phyloP scores from a whole-genome alignment of 345 rosid genomes.

The Excoecaria cochinchinensis region DNA sequence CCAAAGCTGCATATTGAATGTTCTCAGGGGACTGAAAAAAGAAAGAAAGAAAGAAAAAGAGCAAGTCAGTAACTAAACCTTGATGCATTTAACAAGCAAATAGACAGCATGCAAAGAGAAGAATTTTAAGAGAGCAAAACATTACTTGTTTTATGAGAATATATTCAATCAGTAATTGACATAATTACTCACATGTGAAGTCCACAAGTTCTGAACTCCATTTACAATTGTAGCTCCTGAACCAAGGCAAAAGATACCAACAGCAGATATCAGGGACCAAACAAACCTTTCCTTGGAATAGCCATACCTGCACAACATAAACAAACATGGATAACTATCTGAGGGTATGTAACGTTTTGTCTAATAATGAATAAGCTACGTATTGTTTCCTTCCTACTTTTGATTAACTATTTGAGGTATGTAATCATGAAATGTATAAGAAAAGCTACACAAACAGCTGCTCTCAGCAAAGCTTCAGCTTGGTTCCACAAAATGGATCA shows the following conservation, averaged over 20 bases:
- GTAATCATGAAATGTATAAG: background rate
- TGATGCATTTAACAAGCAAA: conserved; percentile 6
- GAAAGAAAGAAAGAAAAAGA: background rate
- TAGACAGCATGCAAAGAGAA: conserved; percentile 1
- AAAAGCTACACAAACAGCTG: too few relatives aligned
- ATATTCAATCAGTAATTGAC: background rate
- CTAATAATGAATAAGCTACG: too few relatives aligned
- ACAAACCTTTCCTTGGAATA: conserved; percentile 98
- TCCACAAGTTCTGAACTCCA: conserved; percentile 93
- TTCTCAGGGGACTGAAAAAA: conserved; percentile 74
- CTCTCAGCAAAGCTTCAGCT: background rate
- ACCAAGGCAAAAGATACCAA: conserved; percentile 97
- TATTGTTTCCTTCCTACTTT: background rate
- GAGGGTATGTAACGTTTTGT: too few relatives aligned
- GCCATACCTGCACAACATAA: conserved; percentile 64
- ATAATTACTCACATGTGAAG: conserved; percentile 50
- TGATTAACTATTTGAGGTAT: background rate
- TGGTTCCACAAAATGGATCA: background rate
- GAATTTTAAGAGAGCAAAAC: conserved; percentile 7
- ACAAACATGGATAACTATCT: background rate
- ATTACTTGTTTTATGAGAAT: conserved; percentile 1
- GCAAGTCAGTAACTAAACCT: conserved; percentile 17
- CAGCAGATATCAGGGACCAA: conserved; percentile 99
- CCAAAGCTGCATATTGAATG: conserved; percentile 85
- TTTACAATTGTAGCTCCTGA: conserved; percentile 95